Evolutionary conservation across 306 rosid species (phyloP).

Genomic region (Cucurbita moschata): DNA sequence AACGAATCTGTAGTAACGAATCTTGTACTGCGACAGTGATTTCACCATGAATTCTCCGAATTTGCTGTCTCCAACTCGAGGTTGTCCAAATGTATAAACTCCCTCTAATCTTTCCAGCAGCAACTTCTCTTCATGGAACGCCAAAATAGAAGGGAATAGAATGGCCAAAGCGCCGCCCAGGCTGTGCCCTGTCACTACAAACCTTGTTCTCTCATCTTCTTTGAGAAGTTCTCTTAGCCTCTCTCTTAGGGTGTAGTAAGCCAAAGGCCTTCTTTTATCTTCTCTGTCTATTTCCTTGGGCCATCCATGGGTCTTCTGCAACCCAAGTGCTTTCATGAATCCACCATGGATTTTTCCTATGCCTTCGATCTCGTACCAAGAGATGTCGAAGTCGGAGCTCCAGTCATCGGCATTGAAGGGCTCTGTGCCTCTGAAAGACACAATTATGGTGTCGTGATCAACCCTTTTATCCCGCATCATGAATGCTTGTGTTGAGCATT

Average conservation of each 20-base stretch:
- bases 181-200: conserved; percentile 69
- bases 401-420: conserved; percentile 49
- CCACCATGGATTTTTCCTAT: conserved; percentile 63
- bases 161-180: conserved; percentile 78
- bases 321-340: conserved; percentile 53
- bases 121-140: conserved; percentile 35
- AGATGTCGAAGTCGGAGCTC: conserved; percentile 54
- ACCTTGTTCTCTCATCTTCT: conserved; percentile 32
- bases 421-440: conserved; percentile 64
- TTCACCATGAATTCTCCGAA: conserved; percentile 50
- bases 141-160: conserved; percentile 38
- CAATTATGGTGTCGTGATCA: conserved; percentile 37
- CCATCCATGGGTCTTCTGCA: conserved; percentile 31
- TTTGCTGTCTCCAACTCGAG: conserved; percentile 47
- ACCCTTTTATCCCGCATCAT: conserved; percentile 31
- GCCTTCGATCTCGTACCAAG: conserved; percentile 42
- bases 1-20: conserved; percentile 37
- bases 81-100: conserved; percentile 77
- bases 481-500: conserved; percentile 37
- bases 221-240: conserved; percentile 18
- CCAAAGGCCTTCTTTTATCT: conserved; percentile 7
- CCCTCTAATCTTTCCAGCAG: conserved; percentile 55
- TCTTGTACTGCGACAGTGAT: conserved; percentile 26
- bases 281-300: conserved; percentile 29
- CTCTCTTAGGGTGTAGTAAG: conserved; percentile 46